Evolutionary conservation across 2,329 filamentous ascomycete species (phyloP).

Genomic region (Phialocephala sp.): DNA sequence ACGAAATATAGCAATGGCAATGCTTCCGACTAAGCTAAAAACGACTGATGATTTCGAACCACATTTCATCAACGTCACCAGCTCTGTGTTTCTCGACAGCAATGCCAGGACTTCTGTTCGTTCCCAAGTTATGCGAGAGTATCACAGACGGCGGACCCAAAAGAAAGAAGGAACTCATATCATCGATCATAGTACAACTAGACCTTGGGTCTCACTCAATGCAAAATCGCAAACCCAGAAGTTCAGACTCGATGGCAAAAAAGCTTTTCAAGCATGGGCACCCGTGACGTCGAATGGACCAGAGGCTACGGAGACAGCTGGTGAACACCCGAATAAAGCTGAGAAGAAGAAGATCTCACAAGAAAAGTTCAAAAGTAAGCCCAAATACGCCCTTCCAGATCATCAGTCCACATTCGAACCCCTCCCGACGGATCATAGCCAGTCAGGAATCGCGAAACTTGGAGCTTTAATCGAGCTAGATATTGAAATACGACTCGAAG

Average conservation of each 20-base stretch:
- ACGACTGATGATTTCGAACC: background rate
- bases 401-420: too few species aligned
- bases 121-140: constrained; percentile 21
- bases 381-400: too few species aligned
- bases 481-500: too few species aligned
- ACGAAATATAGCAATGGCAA: background rate
- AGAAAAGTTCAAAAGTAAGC: too few species aligned
- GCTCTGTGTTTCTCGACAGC: constrained; percentile 12
- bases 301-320: too few species aligned
- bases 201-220: background rate
- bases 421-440: too few species aligned
- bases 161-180: background rate
- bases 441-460: too few species aligned
- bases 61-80: constrained; percentile 3
- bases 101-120: constrained; percentile 20
- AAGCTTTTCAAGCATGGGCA: constrained; percentile 12
- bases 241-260: constrained; percentile 19
- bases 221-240: constrained; percentile 17
- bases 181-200: background rate
- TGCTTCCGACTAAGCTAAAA: background rate
- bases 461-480: too few species aligned
- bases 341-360: too few species aligned
- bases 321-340: too few species aligned
- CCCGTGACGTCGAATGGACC: background rate
- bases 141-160: constrained; percentile 16